A percentile compares a stretch with the other conserved stretches of the same genome.
phyloP scores from a whole-genome alignment of 331 rosid species.

The Saraca asoca region DNA sequence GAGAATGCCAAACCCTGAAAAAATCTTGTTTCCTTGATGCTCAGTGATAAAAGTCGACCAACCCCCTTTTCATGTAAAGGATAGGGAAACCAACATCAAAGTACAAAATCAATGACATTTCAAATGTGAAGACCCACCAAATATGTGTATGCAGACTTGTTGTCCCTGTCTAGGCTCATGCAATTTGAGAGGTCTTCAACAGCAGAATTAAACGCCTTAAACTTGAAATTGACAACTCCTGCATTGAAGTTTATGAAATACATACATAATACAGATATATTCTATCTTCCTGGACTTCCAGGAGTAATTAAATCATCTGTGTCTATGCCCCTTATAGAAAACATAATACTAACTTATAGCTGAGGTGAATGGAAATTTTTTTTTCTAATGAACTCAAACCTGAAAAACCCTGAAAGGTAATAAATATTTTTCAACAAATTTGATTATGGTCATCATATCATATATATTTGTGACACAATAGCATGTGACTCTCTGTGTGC shows the following conservation, averaged over 20 bases:
- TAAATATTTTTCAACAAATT: no score
- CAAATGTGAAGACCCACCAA: constrained; percentile 61
- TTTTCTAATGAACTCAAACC: no score
- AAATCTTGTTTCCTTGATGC: constrained; percentile 13
- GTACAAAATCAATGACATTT: constrained; percentile 26
- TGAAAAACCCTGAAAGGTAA: no score
- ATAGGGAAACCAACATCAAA: constrained; percentile 29
- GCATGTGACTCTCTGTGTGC: no score
- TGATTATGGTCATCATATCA: no score
- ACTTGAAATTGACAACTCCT: constrained; percentile 91
- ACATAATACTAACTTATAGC: no score
- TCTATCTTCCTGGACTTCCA: constrained; percentile 16
- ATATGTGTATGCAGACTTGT: constrained; percentile 79
- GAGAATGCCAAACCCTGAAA: constrained; percentile 83
- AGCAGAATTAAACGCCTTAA: constrained; percentile 78
- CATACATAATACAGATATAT: constrained; percentile 20
- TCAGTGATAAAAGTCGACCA: constrained; percentile 25
- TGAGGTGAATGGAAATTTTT: no score
- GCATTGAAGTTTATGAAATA: constrained; percentile 36
- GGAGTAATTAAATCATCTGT: constrained; percentile 13
- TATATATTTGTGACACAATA: no score
- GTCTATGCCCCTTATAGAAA: background rate
- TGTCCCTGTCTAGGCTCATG: constrained; percentile 72
- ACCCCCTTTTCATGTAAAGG: constrained; percentile 28
- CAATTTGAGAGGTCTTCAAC: constrained; percentile 79